A percentile compares a stretch with the other conserved stretches of the same genome.
Conservation (phyloP, 805 yeast genomes). For the Candida arabinofermentans region DNA sequence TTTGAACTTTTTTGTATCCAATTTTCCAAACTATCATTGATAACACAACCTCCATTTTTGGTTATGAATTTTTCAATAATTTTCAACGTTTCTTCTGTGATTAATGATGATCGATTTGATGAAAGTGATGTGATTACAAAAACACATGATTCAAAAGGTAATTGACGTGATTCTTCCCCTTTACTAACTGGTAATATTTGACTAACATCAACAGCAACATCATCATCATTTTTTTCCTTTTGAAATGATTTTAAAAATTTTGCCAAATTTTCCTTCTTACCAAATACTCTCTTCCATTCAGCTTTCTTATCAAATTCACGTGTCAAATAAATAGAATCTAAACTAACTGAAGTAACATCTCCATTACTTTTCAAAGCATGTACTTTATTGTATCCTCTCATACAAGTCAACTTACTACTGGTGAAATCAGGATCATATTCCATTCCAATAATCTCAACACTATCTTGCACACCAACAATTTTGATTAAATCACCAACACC, state of each 20-base stretch:
- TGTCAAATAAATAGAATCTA: background rate
- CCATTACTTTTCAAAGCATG: background rate
- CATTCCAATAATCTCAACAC: background rate
- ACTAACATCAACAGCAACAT: background rate
- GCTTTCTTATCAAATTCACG: background rate
- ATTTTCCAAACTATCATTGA: constrained; percentile 21
- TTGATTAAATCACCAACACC: background rate
- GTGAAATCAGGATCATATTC: background rate
- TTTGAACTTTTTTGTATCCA: background rate
- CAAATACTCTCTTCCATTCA: background rate
- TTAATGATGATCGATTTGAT: background rate
- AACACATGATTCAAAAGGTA: constrained; percentile 31
- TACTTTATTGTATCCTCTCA: background rate
- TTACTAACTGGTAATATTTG: too few species aligned
- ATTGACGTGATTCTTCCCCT: too few species aligned
- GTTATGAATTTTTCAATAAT: constrained; percentile 33
- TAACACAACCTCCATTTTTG: constrained; percentile 41
- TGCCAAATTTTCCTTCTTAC: background rate
- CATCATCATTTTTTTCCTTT: constrained; percentile 1
- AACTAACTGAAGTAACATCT: background rate
- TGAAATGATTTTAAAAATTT: background rate
- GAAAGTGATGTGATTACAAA: constrained; percentile 34
- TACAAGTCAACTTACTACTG: background rate
- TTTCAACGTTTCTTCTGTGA: background rate
- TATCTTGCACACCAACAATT: background rate